Conservation (phyloP, 163 green algal genomes). For the Scenedesmus sp. region DNA sequence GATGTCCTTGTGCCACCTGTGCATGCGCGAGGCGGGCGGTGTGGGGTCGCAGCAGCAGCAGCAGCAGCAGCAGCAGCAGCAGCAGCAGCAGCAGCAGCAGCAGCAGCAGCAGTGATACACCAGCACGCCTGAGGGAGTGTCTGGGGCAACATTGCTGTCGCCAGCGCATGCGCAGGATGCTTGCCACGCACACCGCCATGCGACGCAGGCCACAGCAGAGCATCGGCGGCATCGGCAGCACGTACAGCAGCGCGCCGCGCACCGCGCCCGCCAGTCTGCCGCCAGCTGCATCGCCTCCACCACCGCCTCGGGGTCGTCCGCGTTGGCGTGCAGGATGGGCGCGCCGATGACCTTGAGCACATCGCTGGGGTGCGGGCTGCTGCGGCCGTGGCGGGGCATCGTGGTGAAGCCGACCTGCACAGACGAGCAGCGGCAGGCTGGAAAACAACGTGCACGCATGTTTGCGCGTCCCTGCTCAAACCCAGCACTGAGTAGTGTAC, state of each 20-base stretch:
- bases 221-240: background rate
- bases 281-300: constrained; percentile 73
- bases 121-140: background rate
- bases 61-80: background rate
- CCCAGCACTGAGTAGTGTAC: background rate
- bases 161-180: too few relatives aligned
- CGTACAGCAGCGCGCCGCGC: constrained; percentile 28
- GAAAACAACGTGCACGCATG: too few relatives aligned
- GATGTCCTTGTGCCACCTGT: constrained; percentile 71
- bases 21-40: too few relatives aligned
- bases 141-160: too few relatives aligned
- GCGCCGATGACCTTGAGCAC: constrained; percentile 58
- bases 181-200: too few relatives aligned
- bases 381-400: constrained; percentile 71
- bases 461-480: too few relatives aligned
- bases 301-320: constrained; percentile 88
- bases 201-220: too few relatives aligned
- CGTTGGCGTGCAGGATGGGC: constrained; percentile 89
- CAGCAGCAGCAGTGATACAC: background rate
- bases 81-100: background rate
- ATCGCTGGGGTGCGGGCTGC: constrained; percentile 79
- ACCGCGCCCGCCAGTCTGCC: constrained; percentile 75
- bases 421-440: too few relatives aligned
- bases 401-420: constrained; percentile 86
- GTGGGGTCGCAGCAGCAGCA: too few relatives aligned